Evolutionary conservation across 352 stramenopile species (phyloP), one percentile per base, ranked within the genome.

Genomic region (Phytopythium oedochilum): DNA sequence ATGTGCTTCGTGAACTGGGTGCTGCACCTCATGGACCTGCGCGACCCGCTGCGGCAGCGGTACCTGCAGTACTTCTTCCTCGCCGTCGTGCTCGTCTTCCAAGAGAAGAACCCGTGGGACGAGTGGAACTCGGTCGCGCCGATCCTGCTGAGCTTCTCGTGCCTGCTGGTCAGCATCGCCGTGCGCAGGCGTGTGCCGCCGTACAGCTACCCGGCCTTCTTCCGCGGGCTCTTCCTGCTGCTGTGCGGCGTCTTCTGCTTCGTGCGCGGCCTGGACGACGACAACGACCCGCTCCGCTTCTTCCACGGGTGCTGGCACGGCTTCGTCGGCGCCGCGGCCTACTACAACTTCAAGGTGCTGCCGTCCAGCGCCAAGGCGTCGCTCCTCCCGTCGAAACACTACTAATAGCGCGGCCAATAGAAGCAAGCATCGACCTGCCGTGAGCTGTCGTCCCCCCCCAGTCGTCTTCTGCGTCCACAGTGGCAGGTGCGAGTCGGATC

Each of bases 261-360:
- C 46, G 51, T 78, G 11, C 70, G 71, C 17, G 82, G 79, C 0
- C 63, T 92, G 8, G 73, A 92, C 63, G 82, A 92, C 60, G 71
- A 84, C 56, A 78, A 71, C 25, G 82, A 92, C 44, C 77, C 82
- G 55, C 87, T 88, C 59, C 79, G 82, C 8, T 83, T 92, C 65
- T 92, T 89, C 57, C 82, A 92, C 64, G 82, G 82, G 53, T 92
- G 79, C 60, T 92, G 82, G 82, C 79, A 92, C 61, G 79, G 61
- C 32, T 90, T 89, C 50, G 65, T 90, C 25, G 82, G 82, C 14
- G 77, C 75, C 35, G 75, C 82, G 0, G 80, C 75, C 15, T 90
- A 86, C 53, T 86, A 74, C 58, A 90, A 92, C 70, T 88, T 86
- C 34, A 64, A 73, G 23, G 72, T 92, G 28, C 63, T 92, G 32